Percentiles rank a stretch among this genome's conserved stretches.
Conservation (phyloP, 2,329 filamentous ascomycete genomes). For the Exophiala sp. region DNA sequence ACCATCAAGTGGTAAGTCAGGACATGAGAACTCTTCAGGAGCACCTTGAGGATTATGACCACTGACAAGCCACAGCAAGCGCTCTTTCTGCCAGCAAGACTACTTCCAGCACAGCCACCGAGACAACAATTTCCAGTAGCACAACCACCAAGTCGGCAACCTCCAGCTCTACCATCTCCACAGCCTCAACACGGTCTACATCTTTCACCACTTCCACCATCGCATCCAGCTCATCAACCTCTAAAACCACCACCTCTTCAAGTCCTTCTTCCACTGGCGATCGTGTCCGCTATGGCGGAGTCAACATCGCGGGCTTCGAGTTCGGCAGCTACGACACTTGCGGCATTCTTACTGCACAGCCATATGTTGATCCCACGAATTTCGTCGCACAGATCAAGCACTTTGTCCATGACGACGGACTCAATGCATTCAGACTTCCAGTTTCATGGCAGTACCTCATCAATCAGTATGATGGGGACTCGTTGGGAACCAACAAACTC, state of each 20-base stretch:
- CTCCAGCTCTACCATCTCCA: background rate
- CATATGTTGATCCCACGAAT: slow-evolving; percentile 23
- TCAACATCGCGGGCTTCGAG: slow-evolving; percentile 49
- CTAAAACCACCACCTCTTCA: background rate
- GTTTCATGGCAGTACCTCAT: slow-evolving; percentile 61
- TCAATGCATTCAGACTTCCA: slow-evolving; percentile 58
- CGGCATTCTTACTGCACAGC: background rate
- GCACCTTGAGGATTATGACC: background rate
- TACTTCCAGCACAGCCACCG: background rate
- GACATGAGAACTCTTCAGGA: background rate
- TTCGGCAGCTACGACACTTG: slow-evolving; percentile 41
- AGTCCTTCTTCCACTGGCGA: background rate
- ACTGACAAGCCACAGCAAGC: background rate
- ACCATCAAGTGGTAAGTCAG: background rate
- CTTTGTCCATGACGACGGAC: slow-evolving; percentile 51
- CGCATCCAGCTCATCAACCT: background rate
- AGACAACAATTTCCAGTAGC: background rate
- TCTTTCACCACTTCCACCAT: background rate
- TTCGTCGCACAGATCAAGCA: slow-evolving; percentile 55
- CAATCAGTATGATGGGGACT: slow-evolving; percentile 50
- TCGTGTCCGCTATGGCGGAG: slow-evolving; percentile 30
- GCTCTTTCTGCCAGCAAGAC: background rate
- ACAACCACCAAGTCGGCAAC: background rate
- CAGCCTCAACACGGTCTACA: background rate
- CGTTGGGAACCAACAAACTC: slow-evolving; percentile 39